Evolutionary conservation across 371 early-diverging fungal genomes (phyloP).

Genomic region (Mucor indicus): DNA sequence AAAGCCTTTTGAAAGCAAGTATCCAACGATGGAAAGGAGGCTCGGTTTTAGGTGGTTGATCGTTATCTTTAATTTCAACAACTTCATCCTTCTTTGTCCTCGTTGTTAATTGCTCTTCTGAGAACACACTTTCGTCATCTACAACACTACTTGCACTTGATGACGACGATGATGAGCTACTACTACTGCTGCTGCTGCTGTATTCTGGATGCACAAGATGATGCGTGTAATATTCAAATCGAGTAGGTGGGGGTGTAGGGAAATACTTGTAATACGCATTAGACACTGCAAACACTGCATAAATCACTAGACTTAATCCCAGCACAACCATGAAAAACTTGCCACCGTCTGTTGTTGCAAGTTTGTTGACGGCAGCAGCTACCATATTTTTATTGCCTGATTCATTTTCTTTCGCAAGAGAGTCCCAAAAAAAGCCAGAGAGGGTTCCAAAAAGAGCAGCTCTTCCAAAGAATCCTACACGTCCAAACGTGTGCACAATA

Average conservation of each 20-base stretch:
- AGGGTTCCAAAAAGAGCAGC: slow-evolving; percentile 41
- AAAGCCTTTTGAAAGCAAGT: too few relatives aligned
- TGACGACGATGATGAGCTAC: too few relatives aligned
- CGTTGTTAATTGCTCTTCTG: too few relatives aligned
- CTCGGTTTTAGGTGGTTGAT: too few relatives aligned
- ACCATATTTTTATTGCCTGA: slow-evolving; percentile 36
- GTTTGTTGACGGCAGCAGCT: slow-evolving; percentile 34
- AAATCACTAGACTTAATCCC: slow-evolving; percentile 36
- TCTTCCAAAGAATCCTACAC: slow-evolving; percentile 42
- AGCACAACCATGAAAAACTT: slow-evolving; percentile 36
- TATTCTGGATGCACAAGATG: slow-evolving; percentile 9
- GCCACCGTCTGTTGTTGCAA: slow-evolving; percentile 31
- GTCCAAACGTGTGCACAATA: slow-evolving; percentile 30
- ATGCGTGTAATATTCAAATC: slow-evolving; percentile 24
- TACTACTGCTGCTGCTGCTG: neutral
- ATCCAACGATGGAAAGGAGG: too few relatives aligned
- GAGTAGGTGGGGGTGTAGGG: slow-evolving; percentile 44
- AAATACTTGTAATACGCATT: slow-evolving; percentile 47
- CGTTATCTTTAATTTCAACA: too few relatives aligned
- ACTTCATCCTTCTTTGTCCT: too few relatives aligned
- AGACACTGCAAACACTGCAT: slow-evolving; percentile 38
- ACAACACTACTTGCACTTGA: too few relatives aligned
- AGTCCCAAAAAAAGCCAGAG: slow-evolving; percentile 48
- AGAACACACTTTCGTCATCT: too few relatives aligned
- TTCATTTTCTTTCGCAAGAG: slow-evolving; percentile 29